phyloP scores from a whole-genome alignment of 345 rosid species.

The Corymbia maculata region DNA sequence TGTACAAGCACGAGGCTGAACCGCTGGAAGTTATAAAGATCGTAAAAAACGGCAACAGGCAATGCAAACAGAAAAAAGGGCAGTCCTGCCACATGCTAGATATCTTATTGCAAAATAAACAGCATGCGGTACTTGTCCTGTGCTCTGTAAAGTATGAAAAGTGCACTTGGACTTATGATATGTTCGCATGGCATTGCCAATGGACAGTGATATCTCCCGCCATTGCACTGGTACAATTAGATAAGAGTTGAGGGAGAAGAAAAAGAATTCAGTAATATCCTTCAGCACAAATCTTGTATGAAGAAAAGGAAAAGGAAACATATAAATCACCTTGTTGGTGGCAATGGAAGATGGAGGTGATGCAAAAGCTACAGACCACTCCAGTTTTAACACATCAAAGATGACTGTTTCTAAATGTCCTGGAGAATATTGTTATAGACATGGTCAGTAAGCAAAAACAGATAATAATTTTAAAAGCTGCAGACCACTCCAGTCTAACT shows the following conservation, averaged over 20 bases:
- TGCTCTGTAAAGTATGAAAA: background rate
- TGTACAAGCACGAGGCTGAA: slow-evolving; percentile 80
- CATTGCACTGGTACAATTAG: background rate
- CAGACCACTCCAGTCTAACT: slow-evolving; percentile 76
- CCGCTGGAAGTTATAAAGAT: slow-evolving; percentile 35
- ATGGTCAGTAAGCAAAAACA: background rate
- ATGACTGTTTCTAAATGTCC: slow-evolving; percentile 81
- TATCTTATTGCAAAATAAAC: background rate
- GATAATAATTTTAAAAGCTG: slow-evolving; percentile 17
- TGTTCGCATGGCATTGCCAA: background rate
- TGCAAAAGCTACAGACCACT: slow-evolving; percentile 76
- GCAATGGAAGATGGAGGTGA: slow-evolving; percentile 68
- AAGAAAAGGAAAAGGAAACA: background rate
- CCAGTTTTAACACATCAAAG: slow-evolving; percentile 59
- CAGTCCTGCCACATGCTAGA: background rate
- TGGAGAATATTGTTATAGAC: slow-evolving; percentile 7
- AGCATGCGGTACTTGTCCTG: background rate
- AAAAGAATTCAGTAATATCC: background rate
- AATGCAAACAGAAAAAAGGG: background rate
- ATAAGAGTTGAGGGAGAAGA: background rate
- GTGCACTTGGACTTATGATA: background rate
- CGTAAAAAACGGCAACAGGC: background rate
- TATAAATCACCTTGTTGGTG: slow-evolving; percentile 45
- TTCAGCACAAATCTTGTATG: background rate
- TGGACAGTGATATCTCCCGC: too few relatives aligned